Base-by-base conservation (phyloP, 2,329 filamentous ascomycete species). In the Colletotrichum cordylinicola region DNA sequence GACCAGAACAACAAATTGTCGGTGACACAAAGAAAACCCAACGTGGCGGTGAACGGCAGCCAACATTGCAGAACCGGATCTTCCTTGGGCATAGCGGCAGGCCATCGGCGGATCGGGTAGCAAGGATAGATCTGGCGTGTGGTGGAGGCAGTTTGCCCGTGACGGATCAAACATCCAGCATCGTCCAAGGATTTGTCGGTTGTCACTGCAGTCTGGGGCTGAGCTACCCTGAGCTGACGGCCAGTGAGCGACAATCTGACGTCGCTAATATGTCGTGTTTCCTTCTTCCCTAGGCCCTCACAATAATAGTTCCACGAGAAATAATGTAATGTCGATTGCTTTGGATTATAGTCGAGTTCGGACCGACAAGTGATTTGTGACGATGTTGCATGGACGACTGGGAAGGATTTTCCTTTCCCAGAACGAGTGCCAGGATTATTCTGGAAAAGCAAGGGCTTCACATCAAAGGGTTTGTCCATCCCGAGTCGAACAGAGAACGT, bases 1-100 rank as follows among this genome's bases (percentile, higher is more conserved):
- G 24, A 65, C 56, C 37, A 55, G 43, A 68, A 73, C 69, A 68
- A 43, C 67, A 61, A 69, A 77, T 70, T 77, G 75, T 78, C 75
- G 72, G 77, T 78, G 75, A 78, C 77, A 78, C 75, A 74, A 70
- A 62, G 43, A 37, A 65, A 72, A 76, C 77, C 77, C 75, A 76
- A 77, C 66, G 69, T 77, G 75, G 77, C 77, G 77, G 77, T 78
- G 77, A 78, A 77, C 72, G 68, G 66, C 61, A 76, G 55, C 55
- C 73, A 73, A 48, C 65, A 71, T 67, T 62, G 75, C 72, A 76
- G 72, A 76, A 70, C 71, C 65, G 52, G 64, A 62, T 70, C 77
- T 77, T 67, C 66, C 75, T 77, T 77, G 62, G 75, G 77, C 70
- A 71, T 61, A 65, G 66, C 61, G 58, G 72, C 66, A 69, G 48